Base-by-base conservation (phyloP, 1,139 yeast genomes). In the Taphrina wiesneri region DNA sequence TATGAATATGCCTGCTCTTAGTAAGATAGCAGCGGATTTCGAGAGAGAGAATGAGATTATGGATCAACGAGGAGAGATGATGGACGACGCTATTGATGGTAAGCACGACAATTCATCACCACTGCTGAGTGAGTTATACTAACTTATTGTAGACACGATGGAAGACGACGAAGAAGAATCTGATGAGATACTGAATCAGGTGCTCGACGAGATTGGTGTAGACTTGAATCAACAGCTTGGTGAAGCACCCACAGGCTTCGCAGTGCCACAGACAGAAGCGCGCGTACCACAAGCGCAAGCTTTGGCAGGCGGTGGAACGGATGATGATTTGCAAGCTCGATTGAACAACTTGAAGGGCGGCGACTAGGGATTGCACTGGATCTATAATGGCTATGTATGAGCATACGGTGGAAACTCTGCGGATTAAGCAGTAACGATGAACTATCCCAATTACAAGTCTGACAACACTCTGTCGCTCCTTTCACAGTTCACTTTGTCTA, bases 51-150 rank as follows among this genome's bases (percentile, higher is more conserved):
- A 89, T 76, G 99, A 93, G 75, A 80, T 95, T 74, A 93, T 93
- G 98, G 98, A 93, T 76, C 99, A 93, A 78, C 87, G 96, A 73
- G 98, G 93, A 76, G 99, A 95, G 74, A 90, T 93, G 84, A 95
- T 93, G 90, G 99, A 93, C 75, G 99, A 93, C 74, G 96, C 97
- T 15, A 87, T 95, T 72, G 99, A 93, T 75, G 97, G 92, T 75
- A 43, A 15, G 64, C 11, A 6, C 7, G n/a, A 45, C 45, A 5
- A 15, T 30, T 11, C 9, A 30, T 30, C 34, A 30, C 11, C 34
- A 7, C 87, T 93, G 30, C 90, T 92, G 91, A 96, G 88, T 66
- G 90, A 86, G 86, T 71, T 34, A 30, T 30, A 34, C 60, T 56
- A 30, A 56, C 49, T n/a, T 39, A 7, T 30, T 17, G 2, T 26